phyloP scores from a whole-genome alignment of 257 asterid genomes.

The Penstemon barbatus region DNA sequence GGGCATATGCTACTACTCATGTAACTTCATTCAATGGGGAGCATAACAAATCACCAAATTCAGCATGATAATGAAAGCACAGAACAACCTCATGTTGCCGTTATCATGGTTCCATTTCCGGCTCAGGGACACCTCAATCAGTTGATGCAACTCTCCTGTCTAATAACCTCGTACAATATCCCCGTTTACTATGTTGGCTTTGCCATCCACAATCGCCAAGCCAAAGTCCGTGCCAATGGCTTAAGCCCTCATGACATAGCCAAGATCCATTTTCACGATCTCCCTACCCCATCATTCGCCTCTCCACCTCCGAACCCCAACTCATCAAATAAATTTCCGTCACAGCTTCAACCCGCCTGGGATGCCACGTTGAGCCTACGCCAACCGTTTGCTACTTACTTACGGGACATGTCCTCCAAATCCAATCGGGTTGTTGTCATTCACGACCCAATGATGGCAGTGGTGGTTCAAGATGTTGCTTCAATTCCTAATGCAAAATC shows the following conservation, averaged over 20 bases:
- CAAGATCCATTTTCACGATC: constrained; percentile 39
- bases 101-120: no score
- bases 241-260: constrained; percentile 27
- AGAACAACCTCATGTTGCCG: no score
- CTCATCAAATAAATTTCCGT: constrained; percentile 33
- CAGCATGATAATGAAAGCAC: no score
- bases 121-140: constrained; percentile 17
- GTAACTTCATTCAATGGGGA: neutral
- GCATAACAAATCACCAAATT: no score
- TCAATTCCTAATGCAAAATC: constrained; percentile 39
- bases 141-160: constrained; percentile 30
- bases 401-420: constrained; percentile 23
- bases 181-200: constrained; percentile 26
- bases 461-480: constrained; percentile 37
- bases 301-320: constrained; percentile 41
- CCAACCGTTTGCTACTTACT: constrained; percentile 11
- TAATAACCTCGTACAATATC: constrained; percentile 25
- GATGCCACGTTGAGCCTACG: constrained; percentile 27
- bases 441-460: constrained; percentile 16
- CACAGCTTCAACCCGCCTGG: constrained; percentile 33
- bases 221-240: constrained; percentile 30
- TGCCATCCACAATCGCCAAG: constrained; percentile 22
- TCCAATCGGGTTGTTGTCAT: constrained; percentile 26
- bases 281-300: constrained; percentile 32
- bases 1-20: no score